Evolutionary conservation across 306 rosid species (phyloP).

Genomic region (Sicyos edulis): DNA sequence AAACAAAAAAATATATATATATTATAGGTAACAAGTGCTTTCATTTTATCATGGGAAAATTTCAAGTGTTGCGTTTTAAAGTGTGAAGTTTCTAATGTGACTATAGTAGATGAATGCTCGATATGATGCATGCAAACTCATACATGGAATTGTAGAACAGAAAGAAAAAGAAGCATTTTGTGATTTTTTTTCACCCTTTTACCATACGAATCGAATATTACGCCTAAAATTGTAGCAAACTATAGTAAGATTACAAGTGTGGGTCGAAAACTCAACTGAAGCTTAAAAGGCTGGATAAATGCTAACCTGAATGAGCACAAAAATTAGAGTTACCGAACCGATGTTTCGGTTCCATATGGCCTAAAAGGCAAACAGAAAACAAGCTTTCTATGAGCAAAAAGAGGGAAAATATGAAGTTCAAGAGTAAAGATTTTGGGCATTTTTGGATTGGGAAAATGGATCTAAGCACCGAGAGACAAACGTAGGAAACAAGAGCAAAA

Average conservation of each 20-base stretch:
- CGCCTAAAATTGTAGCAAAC: not conserved
- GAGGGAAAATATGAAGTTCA: not conserved
- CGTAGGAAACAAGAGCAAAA: too few relatives aligned
- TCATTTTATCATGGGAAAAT: not conserved
- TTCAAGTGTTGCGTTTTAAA: not conserved
- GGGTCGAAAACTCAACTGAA: constrained; percentile 69
- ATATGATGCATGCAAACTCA: not conserved
- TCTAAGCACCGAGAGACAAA: too few relatives aligned
- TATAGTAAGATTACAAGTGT: constrained; percentile 36
- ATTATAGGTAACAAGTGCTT: not conserved
- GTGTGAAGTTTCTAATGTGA: not conserved
- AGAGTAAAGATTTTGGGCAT: not conserved
- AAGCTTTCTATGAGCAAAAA: not conserved
- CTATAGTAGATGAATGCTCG: not conserved
- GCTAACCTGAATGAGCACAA: constrained; percentile 58
- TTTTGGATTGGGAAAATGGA: not conserved
- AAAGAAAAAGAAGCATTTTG: not conserved
- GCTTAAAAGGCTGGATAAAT: constrained; percentile 88
- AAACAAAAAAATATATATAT: too few relatives aligned
- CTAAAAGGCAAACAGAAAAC: not conserved
- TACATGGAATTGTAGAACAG: not conserved
- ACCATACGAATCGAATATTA: not conserved
- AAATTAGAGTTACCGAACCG: not conserved
- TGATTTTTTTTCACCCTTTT: not conserved
- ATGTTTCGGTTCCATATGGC: not conserved